A percentile compares a stretch with the other conserved stretches of the same genome.
Conservation (phyloP, 495 filamentous ascomycete genomes). For the Podospora pseudoanserina region DNA sequence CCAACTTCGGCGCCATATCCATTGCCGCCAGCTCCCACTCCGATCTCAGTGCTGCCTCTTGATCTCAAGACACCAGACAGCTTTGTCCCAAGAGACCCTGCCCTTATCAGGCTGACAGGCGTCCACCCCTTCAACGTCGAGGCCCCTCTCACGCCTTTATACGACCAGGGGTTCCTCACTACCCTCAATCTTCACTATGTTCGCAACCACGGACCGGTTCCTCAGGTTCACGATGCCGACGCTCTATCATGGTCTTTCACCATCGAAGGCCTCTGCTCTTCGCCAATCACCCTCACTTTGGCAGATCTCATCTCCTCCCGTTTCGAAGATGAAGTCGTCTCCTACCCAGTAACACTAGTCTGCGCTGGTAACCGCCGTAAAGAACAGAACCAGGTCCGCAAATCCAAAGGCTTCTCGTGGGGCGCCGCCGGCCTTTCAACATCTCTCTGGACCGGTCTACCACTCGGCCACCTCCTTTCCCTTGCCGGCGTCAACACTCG, state of each 20-base stretch:
- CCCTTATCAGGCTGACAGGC: constrained; percentile 84
- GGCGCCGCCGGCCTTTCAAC: constrained; percentile 87
- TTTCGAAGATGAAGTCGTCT: constrained; percentile 73
- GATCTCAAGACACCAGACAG: constrained; percentile 81
- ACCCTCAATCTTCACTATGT: constrained; percentile 93
- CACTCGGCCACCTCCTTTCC: constrained; percentile 68
- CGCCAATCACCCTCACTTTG: constrained; percentile 69
- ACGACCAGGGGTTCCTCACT: constrained; percentile 84
- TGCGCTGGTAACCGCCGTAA: constrained; percentile 93
- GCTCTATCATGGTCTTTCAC: constrained; percentile 80
- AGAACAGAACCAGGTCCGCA: constrained; percentile 88
- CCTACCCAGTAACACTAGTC: constrained; percentile 83
- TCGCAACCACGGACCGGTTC: constrained; percentile 90
- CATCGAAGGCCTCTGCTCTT: constrained; percentile 80
- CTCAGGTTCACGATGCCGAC: constrained; percentile 66
- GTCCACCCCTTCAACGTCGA: constrained; percentile 95
- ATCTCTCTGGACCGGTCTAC: constrained; percentile 81
- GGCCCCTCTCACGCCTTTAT: constrained; percentile 75
- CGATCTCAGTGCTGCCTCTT: constrained; percentile 62
- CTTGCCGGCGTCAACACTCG: constrained; percentile 61
- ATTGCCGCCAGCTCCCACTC: constrained; percentile 66
- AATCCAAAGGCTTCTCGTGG: constrained; percentile 96
- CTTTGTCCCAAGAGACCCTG: constrained; percentile 82
- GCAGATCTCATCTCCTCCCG: constrained; percentile 58
- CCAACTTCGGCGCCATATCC: constrained; percentile 40